Evolutionary conservation across 73 alveolate genomes (phyloP).

Genomic region (Vitrella brassicaformis): DNA sequence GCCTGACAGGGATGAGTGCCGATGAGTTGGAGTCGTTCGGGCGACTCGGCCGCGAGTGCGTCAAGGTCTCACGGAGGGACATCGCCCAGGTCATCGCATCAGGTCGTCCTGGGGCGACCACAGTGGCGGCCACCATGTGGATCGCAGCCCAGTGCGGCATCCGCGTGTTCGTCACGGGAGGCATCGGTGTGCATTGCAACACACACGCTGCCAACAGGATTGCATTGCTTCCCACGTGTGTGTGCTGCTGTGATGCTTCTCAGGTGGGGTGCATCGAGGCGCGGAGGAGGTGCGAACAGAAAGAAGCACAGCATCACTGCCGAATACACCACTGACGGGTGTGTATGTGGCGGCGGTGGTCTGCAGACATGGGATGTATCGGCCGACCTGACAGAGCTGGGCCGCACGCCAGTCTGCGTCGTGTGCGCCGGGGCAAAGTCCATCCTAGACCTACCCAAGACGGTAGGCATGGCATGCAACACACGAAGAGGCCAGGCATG

Average conservation of each 20-base stretch:
- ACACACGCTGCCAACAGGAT: too few relatives aligned
- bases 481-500: not conserved
- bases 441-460: slow-evolving; percentile 65
- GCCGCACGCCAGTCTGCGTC: slow-evolving; percentile 80
- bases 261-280: slow-evolving; percentile 94
- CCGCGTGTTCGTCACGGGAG: slow-evolving; percentile 90
- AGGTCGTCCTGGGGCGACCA: slow-evolving; percentile 82
- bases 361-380: slow-evolving; percentile 44
- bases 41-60: not conserved
- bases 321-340: not conserved
- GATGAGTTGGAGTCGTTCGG: slow-evolving; percentile 11
- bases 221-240: too few relatives aligned
- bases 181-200: too few relatives aligned
- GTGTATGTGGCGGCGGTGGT: not conserved
- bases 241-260: too few relatives aligned
- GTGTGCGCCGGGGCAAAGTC: slow-evolving; percentile 86
- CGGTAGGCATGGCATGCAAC: slow-evolving; percentile 15
- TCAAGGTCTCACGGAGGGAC: slow-evolving; percentile 18
- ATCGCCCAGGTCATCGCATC: slow-evolving; percentile 23
- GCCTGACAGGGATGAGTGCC: slow-evolving; percentile 12
- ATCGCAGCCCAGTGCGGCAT: slow-evolving; percentile 74
- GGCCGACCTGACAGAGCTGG: slow-evolving; percentile 65
- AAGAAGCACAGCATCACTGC: too few relatives aligned
- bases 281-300: slow-evolving; percentile 39
- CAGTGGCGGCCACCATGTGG: slow-evolving; percentile 91